These are phyloP conservation scores for Metschnikowia aberdeeniae DNA, from an alignment of 805 yeast species.

Conservation along the genomic window DNA sequence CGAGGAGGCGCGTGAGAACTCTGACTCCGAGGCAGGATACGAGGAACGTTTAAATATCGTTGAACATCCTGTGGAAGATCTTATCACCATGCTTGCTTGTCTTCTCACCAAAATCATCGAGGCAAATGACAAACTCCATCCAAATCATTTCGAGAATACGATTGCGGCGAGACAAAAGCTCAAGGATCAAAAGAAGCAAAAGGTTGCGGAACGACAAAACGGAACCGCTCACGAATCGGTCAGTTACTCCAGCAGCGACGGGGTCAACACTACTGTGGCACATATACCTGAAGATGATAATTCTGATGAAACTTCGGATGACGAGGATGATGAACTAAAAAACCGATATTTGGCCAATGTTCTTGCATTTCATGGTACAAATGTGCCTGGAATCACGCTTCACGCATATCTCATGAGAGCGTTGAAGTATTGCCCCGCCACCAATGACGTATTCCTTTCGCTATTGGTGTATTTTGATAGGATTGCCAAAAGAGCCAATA, in stretches of 20 bases:
- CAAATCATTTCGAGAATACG: slow-evolving; percentile 54
- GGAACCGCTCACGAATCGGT: slow-evolving; percentile 6
- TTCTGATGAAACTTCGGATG: slow-evolving; percentile 19
- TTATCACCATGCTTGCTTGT: slow-evolving; percentile 80
- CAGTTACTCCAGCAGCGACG: slow-evolving; percentile 11
- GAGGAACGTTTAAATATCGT: slow-evolving; percentile 70
- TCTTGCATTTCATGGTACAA: slow-evolving; percentile 91
- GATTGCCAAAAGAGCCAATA: slow-evolving; percentile 79
- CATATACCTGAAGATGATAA: slow-evolving; percentile 23
- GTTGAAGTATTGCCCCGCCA: slow-evolving; percentile 95
- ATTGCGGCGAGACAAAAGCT: slow-evolving; percentile 37
- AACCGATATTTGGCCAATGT: slow-evolving; percentile 62
- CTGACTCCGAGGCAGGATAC: slow-evolving; percentile 15
- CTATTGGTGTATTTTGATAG: slow-evolving; percentile 91
- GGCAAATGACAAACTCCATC: slow-evolving; percentile 81
- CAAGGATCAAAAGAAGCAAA: slow-evolving; percentile 31
- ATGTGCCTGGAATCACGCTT: slow-evolving; percentile 90
- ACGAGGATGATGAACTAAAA: slow-evolving; percentile 40
- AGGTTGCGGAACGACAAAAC: slow-evolving; percentile 21
- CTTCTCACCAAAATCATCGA: slow-evolving; percentile 81
- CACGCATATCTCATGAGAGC: slow-evolving; percentile 88
- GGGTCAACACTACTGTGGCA: slow-evolving; percentile 16
- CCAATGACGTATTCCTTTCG: slow-evolving; percentile 91
- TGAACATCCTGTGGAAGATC: slow-evolving; percentile 74
- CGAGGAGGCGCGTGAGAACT: slow-evolving; percentile 10